A percentile compares a stretch with the other conserved stretches of the same genome.
Evolutionary conservation across 495 filamentous ascomycete genomes (phyloP).

Genomic region (Choiromyces venosus): DNA sequence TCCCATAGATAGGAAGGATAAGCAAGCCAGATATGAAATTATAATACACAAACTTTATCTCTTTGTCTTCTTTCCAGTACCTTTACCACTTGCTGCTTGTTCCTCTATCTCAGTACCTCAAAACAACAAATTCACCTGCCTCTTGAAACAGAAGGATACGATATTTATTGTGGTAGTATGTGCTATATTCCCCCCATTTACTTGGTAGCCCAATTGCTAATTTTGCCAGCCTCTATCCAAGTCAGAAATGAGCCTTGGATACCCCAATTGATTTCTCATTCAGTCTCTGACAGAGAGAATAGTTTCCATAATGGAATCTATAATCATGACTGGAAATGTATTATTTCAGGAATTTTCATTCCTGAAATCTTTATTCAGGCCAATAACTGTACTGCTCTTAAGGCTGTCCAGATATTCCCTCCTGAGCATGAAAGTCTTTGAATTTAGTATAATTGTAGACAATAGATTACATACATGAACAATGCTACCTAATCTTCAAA

Average conservation of each 20-base stretch:
- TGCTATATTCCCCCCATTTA: slow-evolving; percentile 6
- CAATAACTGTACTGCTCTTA: slow-evolving; percentile 27
- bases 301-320: no score
- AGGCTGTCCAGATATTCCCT: no score
- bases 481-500: slow-evolving; percentile 11
- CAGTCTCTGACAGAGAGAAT: not conserved
- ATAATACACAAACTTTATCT: no score
- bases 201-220: slow-evolving; percentile 1
- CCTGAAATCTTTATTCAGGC: slow-evolving; percentile 22
- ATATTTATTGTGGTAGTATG: slow-evolving; percentile 24
- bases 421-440: no score
- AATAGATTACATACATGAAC: slow-evolving; percentile 1
- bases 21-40: no score
- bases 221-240: not conserved
- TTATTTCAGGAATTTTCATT: slow-evolving; percentile 7
- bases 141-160: slow-evolving; percentile 5
- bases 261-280: slow-evolving; percentile 22
- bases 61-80: no score
- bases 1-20: slow-evolving; percentile 4
- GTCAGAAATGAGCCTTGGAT: slow-evolving; percentile 6
- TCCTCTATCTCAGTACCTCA: no score
- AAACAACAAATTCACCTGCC: slow-evolving; percentile 10
- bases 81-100: no score
- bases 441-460: no score
- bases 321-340: not conserved